Percentiles rank a stretch among this genome's conserved stretches.
Evolutionary conservation across 2,329 filamentous ascomycete genomes (phyloP).

Genomic region (Xylariaceae sp.): DNA sequence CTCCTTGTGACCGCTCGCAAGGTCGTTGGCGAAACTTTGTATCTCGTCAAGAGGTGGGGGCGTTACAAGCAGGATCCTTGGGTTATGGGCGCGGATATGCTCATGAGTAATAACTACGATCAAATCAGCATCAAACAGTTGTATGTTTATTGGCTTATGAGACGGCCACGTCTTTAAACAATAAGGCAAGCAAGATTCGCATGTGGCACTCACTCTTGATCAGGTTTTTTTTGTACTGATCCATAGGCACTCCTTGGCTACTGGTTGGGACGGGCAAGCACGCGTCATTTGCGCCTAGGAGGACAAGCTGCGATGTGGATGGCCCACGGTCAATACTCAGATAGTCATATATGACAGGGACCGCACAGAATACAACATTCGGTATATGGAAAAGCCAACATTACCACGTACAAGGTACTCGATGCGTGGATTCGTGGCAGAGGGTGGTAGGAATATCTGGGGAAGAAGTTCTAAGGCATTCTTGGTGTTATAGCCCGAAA

Average conservation of each 20-base stretch:
- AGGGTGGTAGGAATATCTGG: constrained; percentile 65
- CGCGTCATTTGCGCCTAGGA: constrained; percentile 90
- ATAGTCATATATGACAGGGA: not conserved
- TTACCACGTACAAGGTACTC: constrained; percentile 57
- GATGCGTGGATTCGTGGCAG: constrained; percentile 53
- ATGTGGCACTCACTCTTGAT: constrained; percentile 31
- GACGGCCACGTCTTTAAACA: not conserved
- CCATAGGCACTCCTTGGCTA: constrained; percentile 73
- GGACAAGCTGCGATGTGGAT: constrained; percentile 53
- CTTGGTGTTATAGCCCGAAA: constrained; percentile 79
- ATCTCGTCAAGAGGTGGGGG: constrained; percentile 82
- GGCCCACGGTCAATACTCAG: not conserved
- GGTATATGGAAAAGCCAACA: constrained; percentile 1
- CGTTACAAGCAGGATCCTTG: constrained; percentile 71
- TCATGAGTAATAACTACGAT: constrained; percentile 66
- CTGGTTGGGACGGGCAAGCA: constrained; percentile 59
- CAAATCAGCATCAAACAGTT: constrained; percentile 54
- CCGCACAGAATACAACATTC: constrained; percentile 10
- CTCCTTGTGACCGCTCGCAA: constrained; percentile 42
- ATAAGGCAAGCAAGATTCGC: not conserved
- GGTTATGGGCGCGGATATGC: constrained; percentile 62
- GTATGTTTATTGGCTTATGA: not conserved
- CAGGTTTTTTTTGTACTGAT: constrained; percentile 70
- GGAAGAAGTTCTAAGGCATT: constrained; percentile 68
- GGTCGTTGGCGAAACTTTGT: constrained; percentile 49